phyloP scores from a whole-genome alignment of 129 eudicot genomes.

The Chrysanthemum lavandulifolium region DNA sequence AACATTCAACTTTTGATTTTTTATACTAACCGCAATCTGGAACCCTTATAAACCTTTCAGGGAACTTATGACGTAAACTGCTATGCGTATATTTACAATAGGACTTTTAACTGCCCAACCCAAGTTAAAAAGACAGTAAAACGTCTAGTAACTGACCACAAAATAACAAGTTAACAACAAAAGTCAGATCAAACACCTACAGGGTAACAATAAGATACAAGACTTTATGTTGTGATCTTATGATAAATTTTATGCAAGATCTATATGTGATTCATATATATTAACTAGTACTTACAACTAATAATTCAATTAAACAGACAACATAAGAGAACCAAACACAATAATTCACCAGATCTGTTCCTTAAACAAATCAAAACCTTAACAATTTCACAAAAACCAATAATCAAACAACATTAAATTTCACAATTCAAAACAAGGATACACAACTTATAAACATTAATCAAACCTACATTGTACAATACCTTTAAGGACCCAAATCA shows the following conservation, averaged over 20 bases:
- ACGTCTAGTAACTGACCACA: neutral
- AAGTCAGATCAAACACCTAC: constrained; percentile 6
- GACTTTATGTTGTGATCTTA: constrained; percentile 6
- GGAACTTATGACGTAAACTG: neutral
- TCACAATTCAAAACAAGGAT: constrained; percentile 5
- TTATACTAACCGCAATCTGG: neutral
- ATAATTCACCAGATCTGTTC: constrained; percentile 27
- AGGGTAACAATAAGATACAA: neutral
- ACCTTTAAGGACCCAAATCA: neutral
- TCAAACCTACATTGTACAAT: constrained; percentile 28
- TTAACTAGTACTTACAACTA: neutral
- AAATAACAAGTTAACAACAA: neutral
- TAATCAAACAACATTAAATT: neutral
- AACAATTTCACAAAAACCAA: constrained; percentile 21
- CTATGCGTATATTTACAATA: neutral
- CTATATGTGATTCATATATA: neutral
- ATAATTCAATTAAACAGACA: neutral
- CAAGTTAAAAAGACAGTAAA: neutral
- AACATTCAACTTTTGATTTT: neutral
- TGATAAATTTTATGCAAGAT: constrained; percentile 12
- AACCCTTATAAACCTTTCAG: constrained; percentile 11
- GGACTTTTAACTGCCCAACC: too few species aligned
- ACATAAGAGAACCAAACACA: neutral
- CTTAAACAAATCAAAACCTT: constrained; percentile 15
- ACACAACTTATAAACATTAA: constrained; percentile 12